Evolutionary conservation across 2,329 filamentous ascomycete species (phyloP), one percentile per base, ranked within the genome.

Genomic region (Aspergillus ochraceus): DNA sequence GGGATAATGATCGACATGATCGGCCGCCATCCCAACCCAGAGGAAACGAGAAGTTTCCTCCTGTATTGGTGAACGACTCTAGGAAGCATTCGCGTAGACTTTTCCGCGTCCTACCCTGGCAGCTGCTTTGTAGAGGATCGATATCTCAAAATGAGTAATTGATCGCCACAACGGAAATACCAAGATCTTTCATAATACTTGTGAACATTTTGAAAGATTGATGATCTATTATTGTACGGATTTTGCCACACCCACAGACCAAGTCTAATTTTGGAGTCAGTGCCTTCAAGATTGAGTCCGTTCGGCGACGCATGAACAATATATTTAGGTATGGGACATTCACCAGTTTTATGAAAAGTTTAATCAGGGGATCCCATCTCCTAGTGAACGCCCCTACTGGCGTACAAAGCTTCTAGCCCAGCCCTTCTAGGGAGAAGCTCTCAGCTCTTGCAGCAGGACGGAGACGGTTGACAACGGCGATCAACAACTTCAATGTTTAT

Each of bases 121-220:
- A 5, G 45, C 19, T 59, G 55, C 53, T 29, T 42, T 24, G 22
- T 12, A 26, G 39, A 50, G 60, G 58, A 49, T 57, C 62, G 69
- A 71, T 66, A 69, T 68, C 68, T 70, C 69, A 71, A 66, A 70
- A 70, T 69, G 49, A 24, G 45, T 47, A 10, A 19, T 20, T 6
- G 19, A 46, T n/a, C 30, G n/a, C 19, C 17, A 36, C 11, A 6
- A 4, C 17, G n/a, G 8, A 22, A 17, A 30, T 45, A 50, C 10
- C 6, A 4, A 17, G 32, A 54, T 47, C 26, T 42, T 42, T 42
- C 36, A 42, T n/a, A 6, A 42, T 1, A 1, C 17, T 8, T 42
- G 17, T 42, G 36, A 12, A n/a, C 3, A 17, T n/a, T 42, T 42
- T 42, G 2, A 42, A 42, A 17, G 32, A 36, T 10, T 4, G 12